These are phyloP conservation scores for Monilinia aucupariae DNA, from an alignment of 2,329 filamentous ascomycete genomes.

Conservation along the genomic window DNA sequence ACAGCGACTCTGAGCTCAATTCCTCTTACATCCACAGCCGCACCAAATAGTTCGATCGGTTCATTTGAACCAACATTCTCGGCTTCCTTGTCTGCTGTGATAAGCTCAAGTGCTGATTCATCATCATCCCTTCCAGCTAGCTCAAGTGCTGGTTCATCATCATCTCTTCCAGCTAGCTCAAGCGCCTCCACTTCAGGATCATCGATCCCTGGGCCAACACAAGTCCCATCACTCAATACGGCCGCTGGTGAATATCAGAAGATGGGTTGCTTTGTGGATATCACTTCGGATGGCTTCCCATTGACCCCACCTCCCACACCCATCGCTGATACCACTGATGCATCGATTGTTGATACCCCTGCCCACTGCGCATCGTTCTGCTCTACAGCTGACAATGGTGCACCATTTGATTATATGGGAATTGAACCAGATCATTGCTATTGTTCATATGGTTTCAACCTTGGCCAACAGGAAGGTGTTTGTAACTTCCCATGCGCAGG, in stretches of 20 bases:
- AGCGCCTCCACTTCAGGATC: constrained; percentile 3
- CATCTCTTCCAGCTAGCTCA: not conserved
- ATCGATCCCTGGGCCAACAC: not conserved
- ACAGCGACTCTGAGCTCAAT: constrained; percentile 3
- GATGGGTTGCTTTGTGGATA: constrained; percentile 5
- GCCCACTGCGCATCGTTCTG: constrained; percentile 1
- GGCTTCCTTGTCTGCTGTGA: not conserved
- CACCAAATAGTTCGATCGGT: not conserved
- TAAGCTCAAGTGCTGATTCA: not conserved
- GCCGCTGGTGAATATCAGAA: not conserved
- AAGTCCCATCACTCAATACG: not conserved
- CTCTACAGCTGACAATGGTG: not conserved
- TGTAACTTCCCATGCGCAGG: constrained; percentile 9
- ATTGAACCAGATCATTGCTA: constrained; percentile 9
- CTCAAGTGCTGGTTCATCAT: not conserved
- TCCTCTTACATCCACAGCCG: not conserved
- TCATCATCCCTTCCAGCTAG: not conserved
- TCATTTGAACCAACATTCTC: constrained; percentile 2
- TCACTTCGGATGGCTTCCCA: not conserved
- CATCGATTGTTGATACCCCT: not conserved
- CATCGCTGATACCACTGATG: not conserved
- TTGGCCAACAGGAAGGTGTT: not conserved
- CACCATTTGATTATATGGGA: not conserved
- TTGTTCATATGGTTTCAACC: constrained; percentile 7
- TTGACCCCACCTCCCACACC: constrained; percentile 1